These are phyloP conservation scores for Cryptosporidium ryanae DNA, from an alignment of 169 alveolate species.

Conservation along the genomic window DNA sequence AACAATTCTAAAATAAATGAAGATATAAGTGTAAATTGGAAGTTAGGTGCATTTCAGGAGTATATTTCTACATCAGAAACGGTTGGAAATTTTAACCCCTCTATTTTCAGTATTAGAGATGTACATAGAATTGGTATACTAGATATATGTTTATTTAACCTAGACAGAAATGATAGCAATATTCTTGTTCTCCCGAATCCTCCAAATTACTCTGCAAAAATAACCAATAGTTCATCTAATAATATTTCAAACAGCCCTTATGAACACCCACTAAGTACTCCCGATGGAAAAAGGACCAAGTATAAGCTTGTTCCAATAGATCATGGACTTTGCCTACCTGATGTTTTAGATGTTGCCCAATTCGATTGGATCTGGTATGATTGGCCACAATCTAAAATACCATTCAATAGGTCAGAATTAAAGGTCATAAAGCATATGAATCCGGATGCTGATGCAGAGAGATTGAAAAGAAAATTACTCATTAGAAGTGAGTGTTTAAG, in stretches of 20 bases:
- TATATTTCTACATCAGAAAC: conserved; percentile 91
- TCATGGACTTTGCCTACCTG: conserved; percentile 97
- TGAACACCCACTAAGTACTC: conserved; percentile 76
- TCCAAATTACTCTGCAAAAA: conserved; percentile 66
- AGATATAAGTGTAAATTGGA: conserved; percentile 83
- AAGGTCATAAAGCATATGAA: conserved; percentile 85
- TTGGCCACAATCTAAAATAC: conserved; percentile 95
- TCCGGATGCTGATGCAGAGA: conserved; percentile 91
- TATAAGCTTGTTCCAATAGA: conserved; percentile 97
- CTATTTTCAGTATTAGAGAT: conserved; percentile 93
- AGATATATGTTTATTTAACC: conserved; percentile 96
- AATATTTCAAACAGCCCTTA: conserved; percentile 13
- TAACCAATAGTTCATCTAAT: background rate
- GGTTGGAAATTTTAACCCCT: conserved; percentile 93
- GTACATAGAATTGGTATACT: conserved; percentile 95
- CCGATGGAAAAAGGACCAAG: conserved; percentile 81
- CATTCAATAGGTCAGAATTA: conserved; percentile 86
- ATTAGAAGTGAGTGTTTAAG: conserved; percentile 90
- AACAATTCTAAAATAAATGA: conserved; percentile 29
- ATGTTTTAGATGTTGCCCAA: conserved; percentile 94
- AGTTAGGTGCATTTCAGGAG: conserved; percentile 90
- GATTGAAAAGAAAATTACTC: conserved; percentile 84
- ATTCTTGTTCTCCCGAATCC: conserved; percentile 89
- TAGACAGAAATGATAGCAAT: conserved; percentile 98
- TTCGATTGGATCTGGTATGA: conserved; percentile 97